Evolutionary conservation across 352 stramenopile species (phyloP), one percentile per base, ranked within the genome.

Genomic region (Phytopythium helicoides): DNA sequence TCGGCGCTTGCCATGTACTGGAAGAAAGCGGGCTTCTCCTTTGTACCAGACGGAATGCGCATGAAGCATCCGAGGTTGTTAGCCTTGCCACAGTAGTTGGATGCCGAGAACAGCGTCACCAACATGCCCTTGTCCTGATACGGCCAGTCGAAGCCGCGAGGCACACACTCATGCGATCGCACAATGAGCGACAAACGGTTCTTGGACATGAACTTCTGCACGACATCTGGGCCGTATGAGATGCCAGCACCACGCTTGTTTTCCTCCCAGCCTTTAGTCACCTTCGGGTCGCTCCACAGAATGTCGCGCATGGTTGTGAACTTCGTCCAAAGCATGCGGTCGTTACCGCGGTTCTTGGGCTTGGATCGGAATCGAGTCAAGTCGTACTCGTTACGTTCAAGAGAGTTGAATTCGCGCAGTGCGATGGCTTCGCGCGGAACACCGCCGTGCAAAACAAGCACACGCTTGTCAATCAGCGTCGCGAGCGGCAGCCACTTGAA

Each of bases 1-100:
- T 89, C 81, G 14, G 76, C 73, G 23, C 73, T 92, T 10, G 84
- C 84, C 81, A 92, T 94, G 60, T 92, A 94, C 69, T 94, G 84
- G 61, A 94, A 91, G 54, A 94, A 94, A 6, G 79, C 81, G 10
- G 84, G 84, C 54, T 92, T 94, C 37, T 76, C 77, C 28, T 76
- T 68, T n/a, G 44, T 61, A 31, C 72, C 76, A 19, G 76, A 73
- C 21, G 81, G 81, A 33, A 94, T 83, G 19, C 80, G 84, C 73
- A 94, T 91, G 51, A 92, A 94, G 50, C 81, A 92, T 35, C 84
- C 84, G 5, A 92, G 64, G 52, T 92, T 94, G 55, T 94, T 92
- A 26, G 82, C 80, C 47, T 87, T 87, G 46, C 82, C 80, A 50
- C 84, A 89, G 57, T 95, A 95, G 47, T 93, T 92, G 33, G 81